A percentile compares a stretch with the other conserved stretches of the same genome.
Conservation (phyloP, 306 rosid genomes). For the Vigna mungo region DNA sequence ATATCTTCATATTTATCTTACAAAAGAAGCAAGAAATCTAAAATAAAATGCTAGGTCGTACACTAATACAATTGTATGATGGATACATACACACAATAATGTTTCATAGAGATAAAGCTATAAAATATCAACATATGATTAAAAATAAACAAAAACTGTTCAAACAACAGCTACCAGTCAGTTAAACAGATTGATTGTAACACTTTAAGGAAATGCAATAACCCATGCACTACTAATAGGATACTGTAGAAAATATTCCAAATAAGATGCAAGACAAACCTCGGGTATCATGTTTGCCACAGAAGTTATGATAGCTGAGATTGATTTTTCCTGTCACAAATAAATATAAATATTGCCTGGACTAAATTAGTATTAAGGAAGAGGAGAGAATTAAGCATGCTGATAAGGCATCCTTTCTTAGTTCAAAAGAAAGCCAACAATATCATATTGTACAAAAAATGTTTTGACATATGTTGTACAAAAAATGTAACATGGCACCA, state of each 20-base stretch:
- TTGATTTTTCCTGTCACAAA: slow-evolving; percentile 81
- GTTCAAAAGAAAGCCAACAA: neutral
- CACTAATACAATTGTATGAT: slow-evolving; percentile 8
- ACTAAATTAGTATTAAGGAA: slow-evolving; percentile 7
- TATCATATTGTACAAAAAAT: too few species aligned
- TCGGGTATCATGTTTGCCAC: slow-evolving; percentile 91
- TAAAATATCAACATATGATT: slow-evolving; percentile 17
- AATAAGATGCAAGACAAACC: slow-evolving; percentile 62
- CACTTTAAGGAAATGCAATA: slow-evolving; percentile 19
- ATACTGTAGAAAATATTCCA: neutral
- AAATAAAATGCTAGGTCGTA: neutral
- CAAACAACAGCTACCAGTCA: slow-evolving; percentile 35
- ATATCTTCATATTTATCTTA: slow-evolving; percentile 22
- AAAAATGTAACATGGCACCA: too few species aligned
- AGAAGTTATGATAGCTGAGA: slow-evolving; percentile 77
- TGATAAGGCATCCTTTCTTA: slow-evolving; percentile 2
- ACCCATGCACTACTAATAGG: neutral
- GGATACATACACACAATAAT: slow-evolving; percentile 23
- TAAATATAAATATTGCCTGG: slow-evolving; percentile 22
- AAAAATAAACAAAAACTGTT: slow-evolving; percentile 25
- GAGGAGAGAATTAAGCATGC: neutral
- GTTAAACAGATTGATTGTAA: neutral
- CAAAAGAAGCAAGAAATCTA: slow-evolving; percentile 15
- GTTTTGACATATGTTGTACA: too few species aligned
- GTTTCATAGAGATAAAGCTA: slow-evolving; percentile 32